Conservation (phyloP, 805 yeast species). For the Monosporozyma siamensis region DNA sequence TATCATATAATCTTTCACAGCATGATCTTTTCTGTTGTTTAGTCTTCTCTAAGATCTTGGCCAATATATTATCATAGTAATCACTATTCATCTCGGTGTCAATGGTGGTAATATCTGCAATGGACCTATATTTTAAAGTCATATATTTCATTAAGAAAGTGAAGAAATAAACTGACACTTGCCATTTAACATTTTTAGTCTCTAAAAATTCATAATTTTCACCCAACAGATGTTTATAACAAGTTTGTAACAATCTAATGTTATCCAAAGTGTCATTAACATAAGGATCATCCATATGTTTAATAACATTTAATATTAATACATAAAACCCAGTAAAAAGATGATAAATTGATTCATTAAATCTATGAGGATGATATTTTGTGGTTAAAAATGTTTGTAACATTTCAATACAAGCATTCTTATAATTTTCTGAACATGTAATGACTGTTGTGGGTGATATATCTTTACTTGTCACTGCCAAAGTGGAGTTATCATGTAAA, state of each 20-base stretch:
- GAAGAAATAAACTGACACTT: slow-evolving; percentile 17
- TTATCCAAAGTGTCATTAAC: slow-evolving; percentile 7
- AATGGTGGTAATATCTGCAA: not conserved
- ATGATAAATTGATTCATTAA: slow-evolving; percentile 17
- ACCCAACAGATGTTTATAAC: slow-evolving; percentile 15
- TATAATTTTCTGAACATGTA: slow-evolving; percentile 9
- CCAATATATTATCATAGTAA: slow-evolving; percentile 9
- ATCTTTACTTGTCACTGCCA: slow-evolving; percentile 11
- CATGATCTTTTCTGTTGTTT: slow-evolving; percentile 12
- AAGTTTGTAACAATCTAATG: slow-evolving; percentile 10
- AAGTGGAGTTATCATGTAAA: slow-evolving; percentile 11
- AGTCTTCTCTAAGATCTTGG: slow-evolving; percentile 8
- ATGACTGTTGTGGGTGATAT: slow-evolving; percentile 9
- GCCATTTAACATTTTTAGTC: slow-evolving; percentile 22
- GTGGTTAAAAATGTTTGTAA: slow-evolving; percentile 14
- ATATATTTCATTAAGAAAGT: slow-evolving; percentile 16
- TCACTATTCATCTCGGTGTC: not conserved
- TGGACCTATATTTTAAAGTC: not conserved
- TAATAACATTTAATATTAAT: slow-evolving; percentile 15
- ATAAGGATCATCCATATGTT: slow-evolving; percentile 12
- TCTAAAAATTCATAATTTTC: slow-evolving; percentile 11
- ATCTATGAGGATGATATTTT: slow-evolving; percentile 16
- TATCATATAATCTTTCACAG: slow-evolving; percentile 6
- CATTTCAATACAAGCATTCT: slow-evolving; percentile 12
- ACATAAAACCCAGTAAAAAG: slow-evolving; percentile 19